Base-by-base conservation (phyloP, 148 eudicot species). In the Gaultheria prostrata region DNA sequence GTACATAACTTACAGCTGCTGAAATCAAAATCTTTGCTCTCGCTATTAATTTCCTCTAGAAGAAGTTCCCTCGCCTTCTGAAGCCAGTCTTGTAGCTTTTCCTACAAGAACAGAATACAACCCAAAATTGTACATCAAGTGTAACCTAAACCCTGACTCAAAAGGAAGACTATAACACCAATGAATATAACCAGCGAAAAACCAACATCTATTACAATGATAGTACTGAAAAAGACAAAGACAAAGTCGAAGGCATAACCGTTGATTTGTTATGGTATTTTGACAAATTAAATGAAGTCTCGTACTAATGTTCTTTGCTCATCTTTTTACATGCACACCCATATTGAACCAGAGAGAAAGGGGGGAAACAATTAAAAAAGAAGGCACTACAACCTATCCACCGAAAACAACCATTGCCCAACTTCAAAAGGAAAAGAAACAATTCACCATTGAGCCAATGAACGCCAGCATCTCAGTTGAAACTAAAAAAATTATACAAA, bases 61-160 rank as follows among this genome's bases (percentile, higher is more conserved):
- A 96, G 91, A 69, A 88, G 85, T 77, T 85, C 86, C 88, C 85
- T 93, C 18, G 82, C 88, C 87, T 75, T 92, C 63, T 80, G 77
- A 26, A 97, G 88, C 99, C 99, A 97, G 3, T 97, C 98, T 86
- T 94, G 94, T 74, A 94, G 85, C 84, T 91, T 97, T 85, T 95
- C 99, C 99, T 97, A 84, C 53, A 91, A 88, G 63, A 13, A 77
- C 26, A 77, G 63, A 77, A 83, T 18, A 69, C 54, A 78, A 63
- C 49, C 78, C 53, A 82, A 76, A 78, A 56, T 49, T 32, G 56
- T 33, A 24, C 28, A 15, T 72, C 51, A 83, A 2, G 33, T 11
- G n/a, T 61, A 61, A 77, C 48, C 61, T 33, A 46, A 77, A 53
- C 67, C 35, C 7, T 18, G 8, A 9, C 72, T 28, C 49, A 39